Evolutionary conservation across 305 asterid genomes (phyloP).

Genomic region (Coffea humblotiana): DNA sequence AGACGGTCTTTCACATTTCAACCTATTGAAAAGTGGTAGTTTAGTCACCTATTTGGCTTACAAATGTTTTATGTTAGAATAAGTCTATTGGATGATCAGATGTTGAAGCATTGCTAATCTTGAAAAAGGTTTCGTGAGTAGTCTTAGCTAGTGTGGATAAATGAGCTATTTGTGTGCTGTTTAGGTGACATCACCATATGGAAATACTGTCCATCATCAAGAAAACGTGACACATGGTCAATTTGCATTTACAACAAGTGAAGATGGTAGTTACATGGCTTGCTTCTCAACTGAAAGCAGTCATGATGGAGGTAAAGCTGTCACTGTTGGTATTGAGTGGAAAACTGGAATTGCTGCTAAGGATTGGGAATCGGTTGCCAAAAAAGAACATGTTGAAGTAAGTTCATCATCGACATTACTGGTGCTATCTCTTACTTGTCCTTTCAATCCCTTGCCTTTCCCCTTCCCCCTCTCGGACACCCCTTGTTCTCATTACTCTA

Average conservation of each 20-base stretch:
- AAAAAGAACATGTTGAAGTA: conserved; percentile 40
- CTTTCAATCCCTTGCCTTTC: background rate
- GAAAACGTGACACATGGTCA: conserved; percentile 40
- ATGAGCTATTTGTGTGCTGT: background rate
- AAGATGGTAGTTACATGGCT: conserved; percentile 36
- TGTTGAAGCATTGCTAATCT: background rate
- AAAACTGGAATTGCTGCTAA: conserved; percentile 38
- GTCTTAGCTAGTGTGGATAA: background rate
- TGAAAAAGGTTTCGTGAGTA: background rate
- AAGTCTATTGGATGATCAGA: background rate
- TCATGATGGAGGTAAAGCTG: conserved; percentile 24
- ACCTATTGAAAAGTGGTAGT: background rate
- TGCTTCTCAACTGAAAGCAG: conserved; percentile 29
- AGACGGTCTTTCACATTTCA: background rate
- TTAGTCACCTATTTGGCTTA: background rate
- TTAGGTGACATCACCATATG: conserved; percentile 40
- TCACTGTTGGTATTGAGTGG: conserved; percentile 32
- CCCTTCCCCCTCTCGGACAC: background rate
- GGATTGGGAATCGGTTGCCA: conserved; percentile 45
- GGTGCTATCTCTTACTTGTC: background rate
- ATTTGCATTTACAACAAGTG: conserved; percentile 37
- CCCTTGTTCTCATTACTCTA: too few relatives aligned
- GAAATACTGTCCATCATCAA: conserved; percentile 29
- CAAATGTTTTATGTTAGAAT: too few relatives aligned
- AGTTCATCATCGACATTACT: conserved; percentile 1